Conservation (phyloP, 2,329 filamentous ascomycete genomes). For the Sarocladiaceae sp. region DNA sequence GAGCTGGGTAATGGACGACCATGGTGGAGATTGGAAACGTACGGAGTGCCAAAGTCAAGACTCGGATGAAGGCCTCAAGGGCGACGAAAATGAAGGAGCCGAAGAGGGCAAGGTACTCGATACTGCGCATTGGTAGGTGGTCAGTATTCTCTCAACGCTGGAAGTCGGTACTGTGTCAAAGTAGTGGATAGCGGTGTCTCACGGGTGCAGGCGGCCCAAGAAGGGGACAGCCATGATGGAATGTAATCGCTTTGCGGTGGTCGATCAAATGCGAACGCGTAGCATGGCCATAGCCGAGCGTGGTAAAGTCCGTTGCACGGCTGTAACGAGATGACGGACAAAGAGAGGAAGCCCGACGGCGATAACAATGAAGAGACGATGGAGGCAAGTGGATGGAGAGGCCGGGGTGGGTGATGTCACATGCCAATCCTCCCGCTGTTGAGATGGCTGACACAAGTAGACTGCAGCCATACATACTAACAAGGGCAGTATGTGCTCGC, state of each 20-base stretch:
- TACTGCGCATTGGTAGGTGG: slow-evolving; percentile 38
- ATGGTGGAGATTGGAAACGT: not conserved
- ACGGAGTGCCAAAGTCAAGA: slow-evolving; percentile 82
- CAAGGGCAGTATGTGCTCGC: not conserved
- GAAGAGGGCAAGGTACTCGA: slow-evolving; percentile 82
- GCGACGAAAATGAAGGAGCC: slow-evolving; percentile 77
- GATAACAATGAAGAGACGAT: too few relatives aligned
- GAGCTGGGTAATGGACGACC: slow-evolving; percentile 11
- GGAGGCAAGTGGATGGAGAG: too few relatives aligned
- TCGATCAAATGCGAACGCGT: not conserved
- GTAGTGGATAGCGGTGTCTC: slow-evolving; percentile 21
- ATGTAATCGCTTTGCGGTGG: not conserved
- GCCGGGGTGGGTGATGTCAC: slow-evolving; percentile 18
- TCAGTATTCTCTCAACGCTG: not conserved
- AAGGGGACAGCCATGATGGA: slow-evolving; percentile 45
- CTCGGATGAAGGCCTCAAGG: slow-evolving; percentile 74
- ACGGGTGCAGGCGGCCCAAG: slow-evolving; percentile 46
- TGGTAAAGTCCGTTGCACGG: too few relatives aligned
- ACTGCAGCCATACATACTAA: not conserved
- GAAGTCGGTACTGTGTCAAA: not conserved
- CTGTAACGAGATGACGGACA: too few relatives aligned
- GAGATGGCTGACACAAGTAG: not conserved
- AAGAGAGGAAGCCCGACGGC: too few relatives aligned
- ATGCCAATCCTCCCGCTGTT: slow-evolving; percentile 9
- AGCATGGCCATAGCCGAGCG: slow-evolving; percentile 7